Conservation (phyloP, 2,329 filamentous ascomycete genomes). For the Penicillium capsulatum region DNA sequence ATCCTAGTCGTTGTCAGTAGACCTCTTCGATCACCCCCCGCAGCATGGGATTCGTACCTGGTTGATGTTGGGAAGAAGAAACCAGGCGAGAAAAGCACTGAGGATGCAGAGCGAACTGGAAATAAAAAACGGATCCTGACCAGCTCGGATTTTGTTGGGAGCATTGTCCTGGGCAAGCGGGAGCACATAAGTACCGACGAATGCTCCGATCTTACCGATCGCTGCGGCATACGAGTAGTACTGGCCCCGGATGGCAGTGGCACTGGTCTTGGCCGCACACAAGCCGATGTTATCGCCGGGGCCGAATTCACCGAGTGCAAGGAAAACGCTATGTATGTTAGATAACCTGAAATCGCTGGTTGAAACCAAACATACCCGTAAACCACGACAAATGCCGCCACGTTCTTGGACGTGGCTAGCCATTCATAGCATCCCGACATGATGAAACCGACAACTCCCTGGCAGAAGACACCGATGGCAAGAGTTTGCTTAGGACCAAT, state of each 20-base stretch:
- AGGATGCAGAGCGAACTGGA: conserved; percentile 72
- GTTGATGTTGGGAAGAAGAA: conserved; percentile 70
- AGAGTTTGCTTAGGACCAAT: conserved; percentile 74
- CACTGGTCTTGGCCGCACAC: conserved; percentile 79
- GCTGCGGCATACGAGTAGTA: conserved; percentile 56
- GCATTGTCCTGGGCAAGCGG: conserved; percentile 62
- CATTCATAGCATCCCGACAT: conserved; percentile 75
- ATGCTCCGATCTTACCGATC: conserved; percentile 56
- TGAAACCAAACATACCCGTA: conserved; percentile 53
- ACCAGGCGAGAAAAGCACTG: conserved; percentile 61
- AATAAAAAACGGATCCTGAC: conserved; percentile 90
- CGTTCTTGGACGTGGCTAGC: conserved; percentile 62
- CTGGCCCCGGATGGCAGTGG: conserved; percentile 79
- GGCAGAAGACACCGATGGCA: conserved; percentile 63
- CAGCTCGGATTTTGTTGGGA: conserved; percentile 53
- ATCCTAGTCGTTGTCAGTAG: conserved; percentile 49
- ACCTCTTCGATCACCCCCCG: background rate
- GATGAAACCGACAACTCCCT: conserved; percentile 78
- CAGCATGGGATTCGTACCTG: conserved; percentile 36
- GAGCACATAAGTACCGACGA: conserved; percentile 80
- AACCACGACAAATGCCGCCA: conserved; percentile 72
- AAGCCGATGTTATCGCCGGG: conserved; percentile 91
- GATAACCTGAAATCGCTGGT: background rate
- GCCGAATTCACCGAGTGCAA: conserved; percentile 73
- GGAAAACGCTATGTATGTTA: conserved; percentile 54